Evolutionary conservation across 2,329 filamentous ascomycete genomes (phyloP), one percentile per base, ranked within the genome.

Genomic region (Nemania sp.): DNA sequence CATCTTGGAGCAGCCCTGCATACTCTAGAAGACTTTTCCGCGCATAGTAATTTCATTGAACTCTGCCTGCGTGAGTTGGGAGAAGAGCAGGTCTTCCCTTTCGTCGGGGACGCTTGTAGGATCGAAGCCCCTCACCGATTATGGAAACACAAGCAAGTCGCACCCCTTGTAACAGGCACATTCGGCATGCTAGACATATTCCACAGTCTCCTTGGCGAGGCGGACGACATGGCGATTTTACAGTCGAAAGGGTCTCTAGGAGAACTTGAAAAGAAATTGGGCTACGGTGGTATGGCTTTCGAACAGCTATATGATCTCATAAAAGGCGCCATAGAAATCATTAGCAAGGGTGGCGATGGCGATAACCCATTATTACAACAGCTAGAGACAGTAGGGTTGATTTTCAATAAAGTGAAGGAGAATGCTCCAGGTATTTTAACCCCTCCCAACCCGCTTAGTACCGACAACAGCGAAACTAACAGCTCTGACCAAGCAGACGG

Each of bases 1-100:
- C 74, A 72, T 71, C 79, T 87, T 0, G 85, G 85, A 1, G 84
- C 85, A 63, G 85, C 83, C 22, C 74, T 86, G 26, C 85, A 87
- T 71, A 86, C 84, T 38, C 78, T 86, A 6, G 85, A 87, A 71
- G 85, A 87, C 63, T 87, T 86, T 64, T 81, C 84, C 5, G 85
- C 85, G 0, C 85, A 87, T 68, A 85, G 84, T 32, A 87, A 87
- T 73, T 87, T 86, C 66, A 81, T 82, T 1, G 85, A 87, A 72
- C 82, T 87, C 22, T 84, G 82, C 15, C 74, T 87, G 45, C 81
- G 79, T 10, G 85, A 87, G 71, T 71, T 87, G 22, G 85, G 85
- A 4, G 83, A 85, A 64, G 73, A 78, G 32, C 80, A 81, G n/a
- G 83, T 87, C 6, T 87, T 87, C 63, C 76, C 85, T 1, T 85